Evolutionary conservation across 1,284 basidiomycete species (phyloP), one percentile per base, ranked within the genome.

Genomic region (Hemileia vastatrix): DNA sequence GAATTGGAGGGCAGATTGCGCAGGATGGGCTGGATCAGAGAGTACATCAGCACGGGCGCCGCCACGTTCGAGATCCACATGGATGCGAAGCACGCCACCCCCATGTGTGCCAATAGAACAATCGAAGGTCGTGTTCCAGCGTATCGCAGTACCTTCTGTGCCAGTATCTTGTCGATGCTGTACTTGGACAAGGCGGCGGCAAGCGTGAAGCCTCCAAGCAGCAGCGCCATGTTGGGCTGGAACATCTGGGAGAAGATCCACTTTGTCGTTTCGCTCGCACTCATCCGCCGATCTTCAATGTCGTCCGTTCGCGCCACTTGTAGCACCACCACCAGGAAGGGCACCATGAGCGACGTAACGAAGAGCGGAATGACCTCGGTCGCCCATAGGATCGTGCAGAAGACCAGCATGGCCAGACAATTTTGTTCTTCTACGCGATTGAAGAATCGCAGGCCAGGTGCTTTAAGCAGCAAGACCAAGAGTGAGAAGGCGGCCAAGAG

Each of bases 51-150:
- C 1, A 94, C 96, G 11, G 95, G 95, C 5, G 94, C 94, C 0
- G 94, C 94, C 13, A 98, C 94, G 73, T 99, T 97, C 75, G 88
- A 87, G 71, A 98, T 97, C 95, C 93, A 98, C 95, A 97, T 99
- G 76, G 88, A 91, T 1, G 94, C 92, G 74, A 98, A 98, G 73
- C 93, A 96, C 0, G 93, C 88, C 3, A 98, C 93, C 44, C 81
- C 84, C 95, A 98, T 98, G 77, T 97, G 90, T 0, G 91, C 88
- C 43, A 98, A 82, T 15, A 98, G 79, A 1, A 99, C 93, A 0
- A 83, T 84, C 67, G 84, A 85, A 0, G 93, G 95, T 62, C 82
- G 82, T 6, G 89, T 87, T 0, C 95, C 94, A 1, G 95, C 95
- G 52, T 95, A 79, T 69, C 85, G 87, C 52, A 98, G 82, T 36